A percentile compares a stretch with the other conserved stretches of the same genome.
phyloP scores from a whole-genome alignment of 805 yeast genomes.

The Pichia ethanolica region DNA sequence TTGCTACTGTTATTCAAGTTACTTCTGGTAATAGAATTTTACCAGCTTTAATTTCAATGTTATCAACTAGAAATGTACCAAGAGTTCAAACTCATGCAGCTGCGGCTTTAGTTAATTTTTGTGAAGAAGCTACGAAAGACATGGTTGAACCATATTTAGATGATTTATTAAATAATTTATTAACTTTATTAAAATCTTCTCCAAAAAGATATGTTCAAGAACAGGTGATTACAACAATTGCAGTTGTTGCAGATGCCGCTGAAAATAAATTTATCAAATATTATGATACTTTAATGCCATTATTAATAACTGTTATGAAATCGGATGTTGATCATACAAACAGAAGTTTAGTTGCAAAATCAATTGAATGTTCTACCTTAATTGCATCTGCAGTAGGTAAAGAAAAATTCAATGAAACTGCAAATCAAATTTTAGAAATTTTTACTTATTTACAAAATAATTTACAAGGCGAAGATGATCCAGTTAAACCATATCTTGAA shows the following conservation, averaged over 20 bases:
- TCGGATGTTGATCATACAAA: constrained; percentile 75
- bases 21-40: constrained; percentile 71
- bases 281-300: constrained; percentile 91
- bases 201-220: constrained; percentile 94
- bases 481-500: constrained; percentile 76
- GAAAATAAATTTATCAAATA: constrained; percentile 81
- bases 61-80: constrained; percentile 67
- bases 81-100: constrained; percentile 98
- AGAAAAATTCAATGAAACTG: constrained; percentile 74
- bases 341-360: constrained; percentile 78
- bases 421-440: constrained; percentile 62
- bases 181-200: constrained; percentile 63
- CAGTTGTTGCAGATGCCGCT: constrained; percentile 96
- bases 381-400: constrained; percentile 94
- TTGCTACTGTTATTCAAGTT: constrained; percentile 81
- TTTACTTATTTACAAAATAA: constrained; percentile 61
- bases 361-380: constrained; percentile 91
- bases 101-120: constrained; percentile 93
- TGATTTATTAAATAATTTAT: constrained; percentile 61
- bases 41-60: constrained; percentile 81
- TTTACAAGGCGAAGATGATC: constrained; percentile 68
- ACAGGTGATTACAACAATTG: constrained; percentile 93
- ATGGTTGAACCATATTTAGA: constrained; percentile 91
- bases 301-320: constrained; percentile 68
- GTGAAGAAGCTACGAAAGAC: constrained; percentile 85